A percentile compares a stretch with the other conserved stretches of the same genome.
phyloP scores from a whole-genome alignment of 2,329 filamentous ascomycete species.

The Penicillium sp. region DNA sequence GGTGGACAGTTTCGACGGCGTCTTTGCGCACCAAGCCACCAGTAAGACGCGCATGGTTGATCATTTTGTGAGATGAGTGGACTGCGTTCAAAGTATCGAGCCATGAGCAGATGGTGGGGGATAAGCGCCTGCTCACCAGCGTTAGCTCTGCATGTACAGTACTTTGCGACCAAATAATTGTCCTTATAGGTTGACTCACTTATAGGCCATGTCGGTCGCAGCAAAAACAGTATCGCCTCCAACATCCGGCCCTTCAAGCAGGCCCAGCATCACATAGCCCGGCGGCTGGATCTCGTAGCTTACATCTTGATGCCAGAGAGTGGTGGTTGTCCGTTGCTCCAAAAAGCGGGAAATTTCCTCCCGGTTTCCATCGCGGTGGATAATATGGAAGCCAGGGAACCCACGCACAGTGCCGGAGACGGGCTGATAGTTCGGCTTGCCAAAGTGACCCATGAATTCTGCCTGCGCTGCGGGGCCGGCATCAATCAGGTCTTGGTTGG shows the following conservation, averaged over 20 bases:
- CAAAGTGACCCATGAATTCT: constrained; percentile 52
- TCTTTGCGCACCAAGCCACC: constrained; percentile 52
- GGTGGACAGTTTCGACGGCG: constrained; percentile 51
- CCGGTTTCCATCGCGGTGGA: constrained; percentile 51
- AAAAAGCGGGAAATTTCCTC: constrained; percentile 51
- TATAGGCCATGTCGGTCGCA: constrained; percentile 51
- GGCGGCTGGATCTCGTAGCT: constrained; percentile 56
- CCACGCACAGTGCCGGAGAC: constrained; percentile 48
- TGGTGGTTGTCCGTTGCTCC: constrained; percentile 51
- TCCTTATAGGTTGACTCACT: constrained; percentile 32
- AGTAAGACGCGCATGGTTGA: constrained; percentile 46
- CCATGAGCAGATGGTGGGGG: constrained; percentile 55
- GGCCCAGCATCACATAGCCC: constrained; percentile 54
- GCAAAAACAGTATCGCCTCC: constrained; percentile 56
- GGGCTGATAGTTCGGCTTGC: constrained; percentile 52
- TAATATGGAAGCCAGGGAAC: constrained; percentile 53
- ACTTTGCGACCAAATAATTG: not conserved
- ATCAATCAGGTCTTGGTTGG: constrained; percentile 56
- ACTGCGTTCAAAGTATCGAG: constrained; percentile 41
- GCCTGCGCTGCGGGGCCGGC: constrained; percentile 49
- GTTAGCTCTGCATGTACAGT: constrained; percentile 11
- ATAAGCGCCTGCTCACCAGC: constrained; percentile 40
- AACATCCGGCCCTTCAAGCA: constrained; percentile 56
- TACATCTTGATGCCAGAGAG: constrained; percentile 56
- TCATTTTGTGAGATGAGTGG: constrained; percentile 53